Conservation (phyloP, 148 eudicot species). For the Pharnaceum exiguum region DNA sequence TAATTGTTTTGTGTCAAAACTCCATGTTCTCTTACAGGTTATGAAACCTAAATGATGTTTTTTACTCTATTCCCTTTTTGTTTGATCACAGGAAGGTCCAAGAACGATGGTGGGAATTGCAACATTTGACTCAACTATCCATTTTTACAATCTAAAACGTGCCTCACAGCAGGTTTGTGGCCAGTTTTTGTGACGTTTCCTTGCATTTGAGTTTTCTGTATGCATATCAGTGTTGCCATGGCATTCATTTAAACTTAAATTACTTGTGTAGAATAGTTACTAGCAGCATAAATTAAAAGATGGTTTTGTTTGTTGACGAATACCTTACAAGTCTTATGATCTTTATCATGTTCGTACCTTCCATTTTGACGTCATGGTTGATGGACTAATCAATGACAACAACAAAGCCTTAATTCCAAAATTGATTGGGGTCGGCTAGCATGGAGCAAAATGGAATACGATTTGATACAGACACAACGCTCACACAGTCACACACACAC, state of each 20-base stretch:
- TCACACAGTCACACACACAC: no score
- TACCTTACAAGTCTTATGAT: no score
- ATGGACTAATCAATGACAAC: no score
- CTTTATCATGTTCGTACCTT: no score
- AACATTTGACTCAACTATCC: conserved; percentile 93
- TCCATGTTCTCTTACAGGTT: background rate
- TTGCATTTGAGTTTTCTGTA: background rate
- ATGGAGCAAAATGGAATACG: no score
- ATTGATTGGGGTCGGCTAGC: no score
- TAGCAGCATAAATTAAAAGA: no score
- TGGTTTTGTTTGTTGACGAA: no score
- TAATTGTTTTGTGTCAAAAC: no score
- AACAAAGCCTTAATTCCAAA: no score
- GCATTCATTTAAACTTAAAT: background rate
- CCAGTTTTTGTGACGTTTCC: background rate
- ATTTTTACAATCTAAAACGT: conserved; percentile 93
- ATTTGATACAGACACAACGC: no score
- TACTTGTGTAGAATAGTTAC: background rate
- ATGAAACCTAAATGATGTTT: background rate
- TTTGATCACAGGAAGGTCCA: conserved; percentile 73
- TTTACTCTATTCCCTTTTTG: background rate
- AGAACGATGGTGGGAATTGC: conserved; percentile 95
- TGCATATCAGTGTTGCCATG: background rate
- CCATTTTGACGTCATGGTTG: no score
- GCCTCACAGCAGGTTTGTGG: conserved; percentile 82